Conservation (phyloP, 176 grass and related monocot genomes). For the Lolium perenne region DNA sequence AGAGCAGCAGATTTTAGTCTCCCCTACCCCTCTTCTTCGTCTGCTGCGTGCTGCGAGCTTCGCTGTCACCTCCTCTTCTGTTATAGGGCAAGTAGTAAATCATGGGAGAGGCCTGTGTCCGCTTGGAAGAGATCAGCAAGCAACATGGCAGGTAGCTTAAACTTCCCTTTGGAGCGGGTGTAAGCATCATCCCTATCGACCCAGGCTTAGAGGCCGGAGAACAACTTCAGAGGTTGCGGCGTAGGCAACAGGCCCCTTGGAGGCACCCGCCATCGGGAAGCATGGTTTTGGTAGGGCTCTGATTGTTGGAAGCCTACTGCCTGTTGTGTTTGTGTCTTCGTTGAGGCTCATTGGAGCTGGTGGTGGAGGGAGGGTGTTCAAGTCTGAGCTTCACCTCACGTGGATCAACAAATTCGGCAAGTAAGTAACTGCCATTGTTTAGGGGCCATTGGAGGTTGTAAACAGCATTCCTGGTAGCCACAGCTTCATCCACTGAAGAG, state of each 20-base stretch:
- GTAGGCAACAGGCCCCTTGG: conserved; percentile 48
- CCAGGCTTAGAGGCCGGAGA: conserved; percentile 19
- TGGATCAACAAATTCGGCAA: conserved; percentile 82
- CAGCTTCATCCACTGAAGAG: conserved; percentile 78
- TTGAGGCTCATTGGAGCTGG: conserved; percentile 42
- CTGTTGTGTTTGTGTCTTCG: conserved; percentile 35
- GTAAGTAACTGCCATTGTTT: conserved; percentile 63
- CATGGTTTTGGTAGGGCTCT: conserved; percentile 44
- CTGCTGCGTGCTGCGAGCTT: conserved; percentile 61
- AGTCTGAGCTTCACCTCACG: conserved; percentile 64
- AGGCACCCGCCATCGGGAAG: conserved; percentile 23
- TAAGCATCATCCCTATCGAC: conserved; percentile 38
- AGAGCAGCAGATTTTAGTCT: neutral
- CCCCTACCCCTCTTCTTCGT: conserved; percentile 27
- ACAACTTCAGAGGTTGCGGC: conserved; percentile 26
- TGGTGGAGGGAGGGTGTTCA: conserved; percentile 50
- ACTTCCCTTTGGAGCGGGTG: conserved; percentile 53
- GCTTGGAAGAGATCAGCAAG: conserved; percentile 89
- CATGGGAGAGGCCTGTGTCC: conserved; percentile 65
- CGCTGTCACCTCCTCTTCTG: conserved; percentile 61
- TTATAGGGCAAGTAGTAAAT: conserved; percentile 81
- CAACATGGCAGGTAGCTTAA: conserved; percentile 40
- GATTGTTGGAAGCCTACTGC: conserved; percentile 43
- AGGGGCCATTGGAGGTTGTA: conserved; percentile 88
- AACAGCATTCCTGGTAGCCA: conserved; percentile 71